Conservation (phyloP, 345 rosid species). For the Eucalyptus tenuipes region DNA sequence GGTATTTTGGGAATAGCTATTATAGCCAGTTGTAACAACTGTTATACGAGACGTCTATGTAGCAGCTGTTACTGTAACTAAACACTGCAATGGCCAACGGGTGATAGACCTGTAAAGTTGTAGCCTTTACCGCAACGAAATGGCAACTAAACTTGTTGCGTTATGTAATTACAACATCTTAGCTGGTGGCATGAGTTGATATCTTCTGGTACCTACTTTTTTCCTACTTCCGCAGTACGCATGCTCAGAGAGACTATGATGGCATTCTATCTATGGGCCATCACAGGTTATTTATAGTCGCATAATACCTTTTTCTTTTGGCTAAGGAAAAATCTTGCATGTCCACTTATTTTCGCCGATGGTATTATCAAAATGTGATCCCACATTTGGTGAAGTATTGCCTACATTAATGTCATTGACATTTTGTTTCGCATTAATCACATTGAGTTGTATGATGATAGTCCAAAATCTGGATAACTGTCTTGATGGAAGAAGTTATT, state of each 20-base stretch:
- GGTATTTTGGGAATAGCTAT: background rate
- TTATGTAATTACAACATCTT: background rate
- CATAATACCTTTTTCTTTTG: background rate
- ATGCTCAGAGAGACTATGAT: background rate
- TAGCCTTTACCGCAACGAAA: background rate
- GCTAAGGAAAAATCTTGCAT: background rate
- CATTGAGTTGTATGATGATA: too few species aligned
- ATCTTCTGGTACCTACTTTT: background rate
- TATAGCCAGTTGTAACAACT: background rate
- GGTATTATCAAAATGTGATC: too few species aligned
- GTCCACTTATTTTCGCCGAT: background rate
- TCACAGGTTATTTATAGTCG: background rate
- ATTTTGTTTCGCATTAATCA: too few species aligned
- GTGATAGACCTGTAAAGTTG: background rate
- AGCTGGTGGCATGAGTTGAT: background rate
- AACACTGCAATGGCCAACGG: background rate
- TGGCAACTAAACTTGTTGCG: background rate
- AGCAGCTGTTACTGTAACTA: background rate
- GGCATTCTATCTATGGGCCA: background rate
- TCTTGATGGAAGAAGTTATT: too few species aligned
- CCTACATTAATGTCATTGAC: too few species aligned
- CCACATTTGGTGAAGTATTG: too few species aligned
- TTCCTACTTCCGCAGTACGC: background rate
- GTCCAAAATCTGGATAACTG: too few species aligned
- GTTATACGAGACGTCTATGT: background rate